Percentiles rank a stretch among this genome's conserved stretches.
Conservation (phyloP, 2,329 filamentous ascomycete species). For the Xylaria sp. region DNA sequence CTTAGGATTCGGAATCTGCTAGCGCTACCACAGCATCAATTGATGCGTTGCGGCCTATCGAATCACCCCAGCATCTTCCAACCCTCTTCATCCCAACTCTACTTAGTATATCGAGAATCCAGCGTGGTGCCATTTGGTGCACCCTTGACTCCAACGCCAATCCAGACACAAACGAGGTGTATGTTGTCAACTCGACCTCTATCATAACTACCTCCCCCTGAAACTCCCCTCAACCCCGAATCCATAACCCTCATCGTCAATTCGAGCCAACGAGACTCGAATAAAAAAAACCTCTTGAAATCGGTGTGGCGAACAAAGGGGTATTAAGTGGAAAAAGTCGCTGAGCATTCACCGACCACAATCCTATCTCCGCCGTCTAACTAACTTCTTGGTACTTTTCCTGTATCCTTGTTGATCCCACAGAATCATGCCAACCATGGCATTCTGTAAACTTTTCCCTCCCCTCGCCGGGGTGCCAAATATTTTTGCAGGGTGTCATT, state of each 20-base stretch:
- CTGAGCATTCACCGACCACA: conserved; percentile 17
- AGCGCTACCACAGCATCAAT: background rate
- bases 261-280: background rate
- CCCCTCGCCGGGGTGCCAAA: conserved; percentile 17
- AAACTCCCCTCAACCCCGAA: conserved; percentile 2
- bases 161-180: background rate
- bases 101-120: background rate
- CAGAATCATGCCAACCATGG: conserved; percentile 22
- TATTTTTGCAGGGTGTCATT: conserved; percentile 9
- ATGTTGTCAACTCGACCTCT: background rate
- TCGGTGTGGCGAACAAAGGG: conserved; percentile 10
- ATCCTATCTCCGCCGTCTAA: conserved; percentile 25
- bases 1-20: conserved; percentile 3
- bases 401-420: conserved; percentile 26
- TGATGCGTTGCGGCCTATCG: background rate
- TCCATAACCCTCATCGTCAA: conserved; percentile 6
- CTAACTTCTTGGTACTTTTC: conserved; percentile 24
- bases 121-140: background rate
- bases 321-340: conserved; percentile 27
- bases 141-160: background rate
- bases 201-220: background rate
- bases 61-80: background rate
- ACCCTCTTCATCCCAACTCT: background rate
- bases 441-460: conserved; percentile 19
- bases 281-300: conserved; percentile 1